phyloP scores from a whole-genome alignment of 1,284 basidiomycete genomes.

The Microbotryum violaceum region DNA sequence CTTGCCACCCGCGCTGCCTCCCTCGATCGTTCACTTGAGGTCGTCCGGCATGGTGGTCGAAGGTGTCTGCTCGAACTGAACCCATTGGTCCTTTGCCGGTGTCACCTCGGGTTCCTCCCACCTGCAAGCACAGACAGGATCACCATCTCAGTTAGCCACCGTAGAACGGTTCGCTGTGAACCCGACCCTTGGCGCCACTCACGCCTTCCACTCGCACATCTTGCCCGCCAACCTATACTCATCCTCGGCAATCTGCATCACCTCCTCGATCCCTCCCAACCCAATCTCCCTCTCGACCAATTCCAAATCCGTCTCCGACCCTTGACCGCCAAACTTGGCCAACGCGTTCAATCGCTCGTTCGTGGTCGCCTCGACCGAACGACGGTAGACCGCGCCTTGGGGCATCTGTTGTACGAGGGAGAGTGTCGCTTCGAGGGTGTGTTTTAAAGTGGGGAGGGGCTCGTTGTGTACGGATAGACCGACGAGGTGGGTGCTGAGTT shows the following conservation, averaged over 20 bases:
- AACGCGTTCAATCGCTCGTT: conserved; percentile 70
- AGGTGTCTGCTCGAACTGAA: conserved; percentile 51
- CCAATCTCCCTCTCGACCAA: conserved; percentile 64
- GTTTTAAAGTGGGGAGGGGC: conserved; percentile 66
- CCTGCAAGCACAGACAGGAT: conserved; percentile 44
- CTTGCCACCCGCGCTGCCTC: no score
- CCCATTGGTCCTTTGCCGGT: conserved; percentile 62
- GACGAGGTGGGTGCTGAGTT: conserved; percentile 22
- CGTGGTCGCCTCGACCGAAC: conserved; percentile 81
- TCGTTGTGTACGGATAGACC: conserved; percentile 57
- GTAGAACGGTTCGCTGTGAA: neutral
- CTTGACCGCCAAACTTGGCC: conserved; percentile 50
- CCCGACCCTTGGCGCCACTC: conserved; percentile 43
- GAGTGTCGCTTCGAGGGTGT: conserved; percentile 74
- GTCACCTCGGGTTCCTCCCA: conserved; percentile 68
- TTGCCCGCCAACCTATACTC: conserved; percentile 71
- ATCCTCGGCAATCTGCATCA: conserved; percentile 71
- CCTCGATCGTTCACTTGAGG: conserved; percentile 3
- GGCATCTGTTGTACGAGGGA: conserved; percentile 63
- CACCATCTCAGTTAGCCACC: neutral
- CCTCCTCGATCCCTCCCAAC: conserved; percentile 74
- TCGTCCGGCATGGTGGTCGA: conserved; percentile 31
- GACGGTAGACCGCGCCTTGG: conserved; percentile 74
- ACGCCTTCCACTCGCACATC: conserved; percentile 96
- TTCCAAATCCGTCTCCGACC: conserved; percentile 50